Evolutionary conservation across 345 rosid species (phyloP).

Genomic region (Citrus hindsii): DNA sequence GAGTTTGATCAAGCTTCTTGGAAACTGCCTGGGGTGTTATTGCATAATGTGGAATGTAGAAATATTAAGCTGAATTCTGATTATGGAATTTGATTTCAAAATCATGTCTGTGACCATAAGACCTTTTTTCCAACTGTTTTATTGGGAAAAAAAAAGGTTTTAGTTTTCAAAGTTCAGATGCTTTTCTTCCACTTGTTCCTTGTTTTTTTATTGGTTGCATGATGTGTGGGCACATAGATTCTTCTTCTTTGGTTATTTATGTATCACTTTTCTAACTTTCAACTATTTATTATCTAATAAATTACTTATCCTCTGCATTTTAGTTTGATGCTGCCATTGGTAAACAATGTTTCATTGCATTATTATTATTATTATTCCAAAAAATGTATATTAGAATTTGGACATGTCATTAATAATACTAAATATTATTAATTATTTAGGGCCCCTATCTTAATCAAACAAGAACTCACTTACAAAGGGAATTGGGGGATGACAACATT

Average conservation of each 20-base stretch:
- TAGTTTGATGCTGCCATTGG: background rate
- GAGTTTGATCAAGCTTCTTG: background rate
- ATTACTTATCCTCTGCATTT: background rate
- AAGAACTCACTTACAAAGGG: constrained; percentile 60
- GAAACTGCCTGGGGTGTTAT: background rate
- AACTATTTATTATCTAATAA: background rate
- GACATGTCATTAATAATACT: background rate
- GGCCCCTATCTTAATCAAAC: constrained; percentile 49
- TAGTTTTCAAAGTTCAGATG: background rate
- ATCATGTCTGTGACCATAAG: background rate
- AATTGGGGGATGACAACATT: constrained; percentile 77
- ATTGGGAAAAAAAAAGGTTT: background rate
- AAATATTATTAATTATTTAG: constrained; percentile 25
- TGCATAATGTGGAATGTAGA: background rate
- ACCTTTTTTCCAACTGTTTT: background rate
- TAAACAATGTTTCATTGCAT: background rate
- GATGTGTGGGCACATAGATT: background rate
- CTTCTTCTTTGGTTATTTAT: background rate
- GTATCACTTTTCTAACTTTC: background rate
- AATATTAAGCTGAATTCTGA: background rate
- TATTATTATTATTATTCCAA: background rate
- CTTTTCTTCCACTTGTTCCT: background rate
- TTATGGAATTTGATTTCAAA: background rate
- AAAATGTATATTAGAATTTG: background rate
- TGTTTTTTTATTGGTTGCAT: background rate